These are phyloP conservation scores for Termitomyces sp. DNA, from an alignment of 768 basidiomycete genomes.

Conservation along the genomic window DNA sequence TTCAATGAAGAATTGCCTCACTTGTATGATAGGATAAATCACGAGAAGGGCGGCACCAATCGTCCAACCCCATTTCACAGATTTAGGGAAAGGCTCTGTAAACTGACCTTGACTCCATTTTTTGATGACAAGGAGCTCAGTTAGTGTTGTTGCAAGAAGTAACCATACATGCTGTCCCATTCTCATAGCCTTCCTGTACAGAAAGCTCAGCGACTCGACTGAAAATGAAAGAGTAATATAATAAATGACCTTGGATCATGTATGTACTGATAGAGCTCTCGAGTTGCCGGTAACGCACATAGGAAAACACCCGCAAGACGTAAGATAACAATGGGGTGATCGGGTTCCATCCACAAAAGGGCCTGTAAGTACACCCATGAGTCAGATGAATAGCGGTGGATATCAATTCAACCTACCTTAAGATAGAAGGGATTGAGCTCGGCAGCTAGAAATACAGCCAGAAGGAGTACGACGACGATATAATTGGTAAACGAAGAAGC, in stretches of 20 bases:
- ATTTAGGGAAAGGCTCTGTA: constrained; percentile 51
- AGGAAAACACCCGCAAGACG: constrained; percentile 73
- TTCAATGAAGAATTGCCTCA: constrained; percentile 26
- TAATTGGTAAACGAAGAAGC: constrained; percentile 70
- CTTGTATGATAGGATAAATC: constrained; percentile 65
- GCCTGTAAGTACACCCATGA: constrained; percentile 25
- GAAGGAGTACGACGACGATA: constrained; percentile 64
- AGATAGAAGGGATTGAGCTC: constrained; percentile 88
- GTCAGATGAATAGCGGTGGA: constrained; percentile 1
- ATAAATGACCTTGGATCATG: constrained; percentile 64
- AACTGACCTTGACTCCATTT: constrained; percentile 82
- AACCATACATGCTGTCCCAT: constrained; percentile 92
- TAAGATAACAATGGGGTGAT: constrained; percentile 78
- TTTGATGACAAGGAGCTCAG: constrained; percentile 72
- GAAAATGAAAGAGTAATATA: background rate
- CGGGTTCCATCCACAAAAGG: constrained; percentile 83
- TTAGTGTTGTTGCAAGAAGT: constrained; percentile 77
- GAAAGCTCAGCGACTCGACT: background rate
- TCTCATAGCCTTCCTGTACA: constrained; percentile 63
- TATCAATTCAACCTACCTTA: constrained; percentile 43
- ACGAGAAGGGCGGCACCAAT: constrained; percentile 52
- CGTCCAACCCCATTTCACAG: constrained; percentile 65
- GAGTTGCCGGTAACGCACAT: constrained; percentile 80
- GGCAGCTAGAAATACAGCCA: constrained; percentile 76
- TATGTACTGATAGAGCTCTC: constrained; percentile 81